Evolutionary conservation across 225 moss, liverwort and hornwort genomes (phyloP), one percentile per base, ranked within the genome.

Genomic region (Polytrichum formosum): DNA sequence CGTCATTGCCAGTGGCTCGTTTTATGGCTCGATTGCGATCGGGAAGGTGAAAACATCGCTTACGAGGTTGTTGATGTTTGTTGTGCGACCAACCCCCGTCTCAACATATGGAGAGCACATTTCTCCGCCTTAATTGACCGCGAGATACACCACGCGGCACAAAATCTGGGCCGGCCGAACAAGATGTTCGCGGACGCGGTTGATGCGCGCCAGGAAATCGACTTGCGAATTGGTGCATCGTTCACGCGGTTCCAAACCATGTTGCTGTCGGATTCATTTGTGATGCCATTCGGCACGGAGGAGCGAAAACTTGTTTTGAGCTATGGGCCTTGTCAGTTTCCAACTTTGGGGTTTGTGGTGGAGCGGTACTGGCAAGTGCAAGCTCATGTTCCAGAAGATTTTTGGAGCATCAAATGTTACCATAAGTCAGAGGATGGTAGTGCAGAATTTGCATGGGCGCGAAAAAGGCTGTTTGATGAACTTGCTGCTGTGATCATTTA

Each of bases 241-340:
- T 98, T 98, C 69, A 98, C 97, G 37, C 87, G 94, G 60, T 98
- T 98, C 70, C 97, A 98, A 78, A 98, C 97, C 65, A 92, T 94
- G 88, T 77, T 94, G 75, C 84, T 98, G 71, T 78, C 70, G 59
- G 97, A 94, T 67, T 88, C 84, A 67, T 98, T 98, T 71, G 80
- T 80, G 19, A 77, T 91, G 82, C 92, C 92, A 22, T 90, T 88
- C 70, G 91, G 85, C 56, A 85, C 82, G 62, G 92, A 92, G 67
- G 94, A 98, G 37, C 92, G 87, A 81, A 92, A 87, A 18, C 79
- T 91, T 72, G 80, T 98, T 77, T 80, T 94, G 55, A 98, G 97
- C 77, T 98, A 98, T 54, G 97, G 97, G 54, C 94, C 97, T 37
- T 98, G 97, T 75, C 97, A 98, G 92, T 98, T 98, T 87, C 97